Evolutionary conservation across 1,284 basidiomycete genomes (phyloP), one percentile per base, ranked within the genome.

Genomic region (Apiotrichum sp.): DNA sequence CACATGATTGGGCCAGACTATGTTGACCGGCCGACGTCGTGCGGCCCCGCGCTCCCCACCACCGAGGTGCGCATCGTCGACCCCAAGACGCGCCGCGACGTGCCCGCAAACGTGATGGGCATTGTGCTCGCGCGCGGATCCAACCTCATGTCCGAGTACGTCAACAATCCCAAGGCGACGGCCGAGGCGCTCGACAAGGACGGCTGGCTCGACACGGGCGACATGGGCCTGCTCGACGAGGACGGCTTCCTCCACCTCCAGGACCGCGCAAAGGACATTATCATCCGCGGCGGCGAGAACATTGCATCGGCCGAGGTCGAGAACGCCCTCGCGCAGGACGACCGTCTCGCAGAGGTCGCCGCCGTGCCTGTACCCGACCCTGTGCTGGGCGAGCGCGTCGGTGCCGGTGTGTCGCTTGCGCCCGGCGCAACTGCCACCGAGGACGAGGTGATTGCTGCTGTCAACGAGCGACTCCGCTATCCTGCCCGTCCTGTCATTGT

Each of bases 221-320:
- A 74, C 64, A 62, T 68, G 11, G 72, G 61, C 3, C 60, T 47
- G 42, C 47, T 72, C n/a, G 72, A 73, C 50, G 57, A 59, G 14
- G 68, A 72, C 4, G 70, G 67, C 2, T 70, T 67, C 57, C 46
- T 74, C 33, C 67, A 66, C 53, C 67, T 74, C 57, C 61, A 63
- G 47, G 72, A 74, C 56, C 53, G 72, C 16, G 53, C 52, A 13
- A 62, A 62, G 52, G 72, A 74, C 56, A 65, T 74, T 40, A 74
- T 74, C 44, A 72, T 74, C 40, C 69, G 72, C 3, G 72, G 72
- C 22, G 72, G 72, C 9, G 72, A 74, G 58, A 74, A 74, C 52
- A 54, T 62, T 38, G 67, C 70, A 1, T 69, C 66, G 4, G 57
- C 65, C 1, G 70, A 72, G 44, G 65, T 74, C 10, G 72, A 74